Evolutionary conservation across 1,139 yeast genomes (phyloP).

Genomic region (Pichia sp.): DNA sequence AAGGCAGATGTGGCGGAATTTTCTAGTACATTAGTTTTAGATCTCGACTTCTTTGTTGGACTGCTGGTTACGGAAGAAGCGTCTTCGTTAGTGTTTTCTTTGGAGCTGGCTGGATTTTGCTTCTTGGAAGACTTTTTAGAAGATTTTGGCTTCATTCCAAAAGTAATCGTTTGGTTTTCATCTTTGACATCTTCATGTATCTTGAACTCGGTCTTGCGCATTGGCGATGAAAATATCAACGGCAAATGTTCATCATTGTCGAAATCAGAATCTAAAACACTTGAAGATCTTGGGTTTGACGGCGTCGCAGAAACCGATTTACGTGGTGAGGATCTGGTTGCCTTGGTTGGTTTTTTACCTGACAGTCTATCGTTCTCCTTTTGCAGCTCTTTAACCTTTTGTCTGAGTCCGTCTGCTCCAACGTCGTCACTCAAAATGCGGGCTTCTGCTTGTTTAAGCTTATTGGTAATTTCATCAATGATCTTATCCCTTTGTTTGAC

Average conservation of each 20-base stretch:
- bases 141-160: slow-evolving; percentile 1
- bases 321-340: not conserved
- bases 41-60: too few relatives aligned
- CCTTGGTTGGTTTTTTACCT: not conserved
- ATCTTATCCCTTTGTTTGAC: too few relatives aligned
- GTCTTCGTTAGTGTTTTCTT: too few relatives aligned
- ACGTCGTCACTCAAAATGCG: not conserved
- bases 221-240: slow-evolving; percentile 10
- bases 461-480: not conserved
- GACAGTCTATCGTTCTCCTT: not conserved
- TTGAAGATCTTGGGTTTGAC: not conserved
- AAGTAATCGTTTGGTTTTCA: slow-evolving; percentile 5
- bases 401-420: not conserved
- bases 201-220: slow-evolving; percentile 7
- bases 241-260: slow-evolving; percentile 9
- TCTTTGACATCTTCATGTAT: slow-evolving; percentile 8
- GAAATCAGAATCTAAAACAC: slow-evolving; percentile 8
- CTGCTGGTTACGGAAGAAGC: too few relatives aligned
- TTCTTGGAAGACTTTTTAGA: not conserved
- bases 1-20: too few relatives aligned
- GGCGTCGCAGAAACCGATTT: not conserved
- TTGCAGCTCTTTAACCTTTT: not conserved
- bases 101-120: too few relatives aligned
- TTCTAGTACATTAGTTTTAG: too few relatives aligned
- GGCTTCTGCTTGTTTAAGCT: not conserved